Base-by-base conservation (phyloP, 352 stramenopile species). In the Chrysophaeum taylorii region DNA sequence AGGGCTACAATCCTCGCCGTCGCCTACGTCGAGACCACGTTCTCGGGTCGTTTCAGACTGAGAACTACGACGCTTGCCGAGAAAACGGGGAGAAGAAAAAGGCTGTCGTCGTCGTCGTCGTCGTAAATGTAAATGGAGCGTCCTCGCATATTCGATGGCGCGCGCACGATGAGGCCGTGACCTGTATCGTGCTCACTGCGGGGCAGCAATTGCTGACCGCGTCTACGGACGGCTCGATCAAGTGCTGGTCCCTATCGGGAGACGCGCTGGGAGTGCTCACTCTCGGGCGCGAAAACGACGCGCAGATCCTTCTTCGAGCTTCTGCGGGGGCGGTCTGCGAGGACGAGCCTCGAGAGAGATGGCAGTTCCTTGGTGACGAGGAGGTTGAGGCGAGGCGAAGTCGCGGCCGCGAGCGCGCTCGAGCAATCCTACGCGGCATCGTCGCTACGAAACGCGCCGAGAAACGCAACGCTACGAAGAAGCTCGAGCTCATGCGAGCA, bases 261-360 rank as follows among this genome's bases (percentile, higher is more conserved):
- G 52, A 72, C 23, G 39, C 45, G 9, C 45, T 72, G 18, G 68
- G 68, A 29, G 52, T 42, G n/a, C n/a, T 72, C 4, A 72, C 68
- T 0, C 29, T n/a, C 23, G 68, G 68, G n/a, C 31, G 68, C 29
- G 68, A 68, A 18, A 53, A 48, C 27, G 68, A 72, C 52, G 36
- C 38, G 1, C 31, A 38, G 35, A 21, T n/a, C 31, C 41, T 52
- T 16, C 31, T n/a, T n/a, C n/a, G n/a, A n/a, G n/a, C n/a, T n/a
- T n/a, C n/a, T n/a, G n/a, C n/a, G n/a, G n/a, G n/a, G n/a, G n/a
- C n/a, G n/a, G n/a, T n/a, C n/a, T n/a, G n/a, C n/a, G n/a, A n/a
- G n/a, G n/a, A n/a, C n/a, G n/a, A n/a, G n/a, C n/a, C n/a, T n/a
- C n/a, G n/a, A n/a, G n/a, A n/a, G 2, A n/a, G 1, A 1, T 66